phyloP scores from a whole-genome alignment of 805 yeast species.

The Lipomyces yamanashiensis region DNA sequence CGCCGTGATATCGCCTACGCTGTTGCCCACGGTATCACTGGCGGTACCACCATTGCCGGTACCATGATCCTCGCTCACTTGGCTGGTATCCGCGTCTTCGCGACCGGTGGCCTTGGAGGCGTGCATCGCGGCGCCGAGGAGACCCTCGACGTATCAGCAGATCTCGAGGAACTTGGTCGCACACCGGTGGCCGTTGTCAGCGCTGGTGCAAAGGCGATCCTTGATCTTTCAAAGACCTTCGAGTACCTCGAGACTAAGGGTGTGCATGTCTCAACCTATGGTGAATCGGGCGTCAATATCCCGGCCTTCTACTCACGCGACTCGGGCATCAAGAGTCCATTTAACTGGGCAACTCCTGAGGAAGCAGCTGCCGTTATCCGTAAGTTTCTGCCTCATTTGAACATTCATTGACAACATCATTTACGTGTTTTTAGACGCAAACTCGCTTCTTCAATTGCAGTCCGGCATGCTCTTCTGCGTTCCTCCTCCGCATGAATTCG shows the following conservation, averaged over 20 bases:
- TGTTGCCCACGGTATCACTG: slow-evolving; percentile 55
- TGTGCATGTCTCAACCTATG: slow-evolving; percentile 75
- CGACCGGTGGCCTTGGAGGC: slow-evolving; percentile 94
- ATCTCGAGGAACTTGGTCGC: slow-evolving; percentile 77
- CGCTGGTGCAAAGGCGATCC: slow-evolving; percentile 86
- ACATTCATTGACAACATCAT: background rate
- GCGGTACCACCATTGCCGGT: slow-evolving; percentile 90
- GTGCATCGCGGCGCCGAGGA: slow-evolving; percentile 78
- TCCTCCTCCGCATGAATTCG: slow-evolving; percentile 73
- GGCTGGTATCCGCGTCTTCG: slow-evolving; percentile 83
- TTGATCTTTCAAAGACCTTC: slow-evolving; percentile 79
- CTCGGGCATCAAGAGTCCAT: slow-evolving; percentile 75
- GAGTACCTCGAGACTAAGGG: slow-evolving; percentile 92
- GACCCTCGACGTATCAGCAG: slow-evolving; percentile 85
- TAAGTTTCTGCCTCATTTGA: slow-evolving; percentile 35
- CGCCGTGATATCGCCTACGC: slow-evolving; percentile 71
- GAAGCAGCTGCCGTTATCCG: slow-evolving; percentile 69
- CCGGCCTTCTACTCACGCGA: slow-evolving; percentile 86
- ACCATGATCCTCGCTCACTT: slow-evolving; percentile 79
- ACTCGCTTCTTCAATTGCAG: slow-evolving; percentile 54
- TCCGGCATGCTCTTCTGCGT: slow-evolving; percentile 81
- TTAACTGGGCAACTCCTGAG: slow-evolving; percentile 55
- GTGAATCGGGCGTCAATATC: slow-evolving; percentile 56
- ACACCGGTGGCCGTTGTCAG: slow-evolving; percentile 91
- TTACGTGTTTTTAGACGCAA: slow-evolving; percentile 42